These are phyloP conservation scores for Murraya paniculata DNA, from an alignment of 345 rosid genomes.

Conservation along the genomic window DNA sequence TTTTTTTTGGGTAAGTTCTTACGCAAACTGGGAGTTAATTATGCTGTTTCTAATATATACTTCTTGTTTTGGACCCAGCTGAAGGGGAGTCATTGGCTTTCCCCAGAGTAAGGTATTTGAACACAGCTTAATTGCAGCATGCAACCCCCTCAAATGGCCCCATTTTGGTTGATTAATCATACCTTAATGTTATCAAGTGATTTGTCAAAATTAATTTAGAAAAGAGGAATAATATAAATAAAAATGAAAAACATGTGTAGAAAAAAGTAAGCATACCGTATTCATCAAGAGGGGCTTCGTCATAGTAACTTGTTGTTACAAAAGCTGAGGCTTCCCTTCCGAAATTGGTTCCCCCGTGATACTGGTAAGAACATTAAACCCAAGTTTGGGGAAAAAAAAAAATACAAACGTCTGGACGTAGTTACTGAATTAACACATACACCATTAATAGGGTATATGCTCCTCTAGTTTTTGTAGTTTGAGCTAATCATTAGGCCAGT, in stretches of 20 bases:
- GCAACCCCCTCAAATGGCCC: slow-evolving; percentile 50
- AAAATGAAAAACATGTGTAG: too few species aligned
- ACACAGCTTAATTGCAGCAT: slow-evolving; percentile 36
- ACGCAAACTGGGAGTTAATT: background rate
- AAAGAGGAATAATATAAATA: background rate
- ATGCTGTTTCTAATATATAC: slow-evolving; percentile 12
- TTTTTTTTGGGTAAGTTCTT: background rate
- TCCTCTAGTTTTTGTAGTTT: too few species aligned
- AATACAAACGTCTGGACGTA: too few species aligned
- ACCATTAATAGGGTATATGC: too few species aligned
- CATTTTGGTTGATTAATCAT: slow-evolving; percentile 47
- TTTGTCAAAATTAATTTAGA: background rate
- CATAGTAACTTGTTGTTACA: slow-evolving; percentile 9
- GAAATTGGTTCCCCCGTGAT: slow-evolving; percentile 16
- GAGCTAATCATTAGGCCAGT: too few species aligned
- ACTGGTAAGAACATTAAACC: background rate
- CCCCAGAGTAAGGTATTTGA: slow-evolving; percentile 30
- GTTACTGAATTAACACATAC: too few species aligned
- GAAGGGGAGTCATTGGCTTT: slow-evolving; percentile 3
- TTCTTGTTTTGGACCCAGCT: slow-evolving; percentile 31
- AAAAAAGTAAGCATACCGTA: slow-evolving; percentile 1
- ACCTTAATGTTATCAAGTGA: slow-evolving; percentile 22
- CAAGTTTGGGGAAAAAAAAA: too few species aligned
- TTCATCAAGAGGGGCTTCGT: slow-evolving; percentile 13
- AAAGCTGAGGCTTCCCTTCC: slow-evolving; percentile 9